phyloP scores from a whole-genome alignment of 176 grass and related monocot genomes.

The Musa troglodytarum region DNA sequence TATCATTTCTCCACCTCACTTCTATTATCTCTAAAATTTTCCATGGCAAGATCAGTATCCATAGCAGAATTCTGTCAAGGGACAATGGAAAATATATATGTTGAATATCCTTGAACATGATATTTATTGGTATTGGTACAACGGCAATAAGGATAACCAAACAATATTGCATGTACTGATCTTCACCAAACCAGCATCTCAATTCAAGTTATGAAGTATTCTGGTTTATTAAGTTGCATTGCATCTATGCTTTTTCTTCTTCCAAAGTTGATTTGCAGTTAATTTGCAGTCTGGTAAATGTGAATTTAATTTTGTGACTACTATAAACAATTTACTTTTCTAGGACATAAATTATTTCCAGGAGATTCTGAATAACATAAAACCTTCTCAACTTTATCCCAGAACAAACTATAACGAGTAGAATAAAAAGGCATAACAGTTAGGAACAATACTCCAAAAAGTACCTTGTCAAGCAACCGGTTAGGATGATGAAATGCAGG shows the following conservation, averaged over 20 bases:
- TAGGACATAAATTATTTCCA: neutral
- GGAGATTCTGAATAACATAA: neutral
- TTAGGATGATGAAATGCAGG: conserved; percentile 21
- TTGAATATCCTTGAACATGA: too few species aligned
- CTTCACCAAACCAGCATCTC: too few species aligned
- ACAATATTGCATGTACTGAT: too few species aligned
- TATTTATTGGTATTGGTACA: too few species aligned
- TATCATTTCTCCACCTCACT: too few species aligned
- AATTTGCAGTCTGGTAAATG: neutral
- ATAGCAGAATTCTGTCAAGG: too few species aligned
- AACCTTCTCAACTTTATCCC: neutral
- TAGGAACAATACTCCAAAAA: neutral
- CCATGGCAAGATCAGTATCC: too few species aligned
- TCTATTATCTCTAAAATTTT: too few species aligned
- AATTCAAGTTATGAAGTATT: too few species aligned
- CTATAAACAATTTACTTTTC: neutral
- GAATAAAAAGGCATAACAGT: neutral
- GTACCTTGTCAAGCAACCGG: conserved; percentile 25
- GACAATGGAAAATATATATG: too few species aligned
- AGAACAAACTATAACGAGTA: neutral
- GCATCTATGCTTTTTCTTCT: neutral
- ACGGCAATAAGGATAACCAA: too few species aligned
- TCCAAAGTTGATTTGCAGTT: neutral
- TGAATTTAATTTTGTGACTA: neutral
- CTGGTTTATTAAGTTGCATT: too few species aligned